Percentiles rank a stretch among this genome's conserved stretches.
Evolutionary conservation across 2,329 filamentous ascomycete genomes (phyloP).

Genomic region (Dactylonectria estremocensis): DNA sequence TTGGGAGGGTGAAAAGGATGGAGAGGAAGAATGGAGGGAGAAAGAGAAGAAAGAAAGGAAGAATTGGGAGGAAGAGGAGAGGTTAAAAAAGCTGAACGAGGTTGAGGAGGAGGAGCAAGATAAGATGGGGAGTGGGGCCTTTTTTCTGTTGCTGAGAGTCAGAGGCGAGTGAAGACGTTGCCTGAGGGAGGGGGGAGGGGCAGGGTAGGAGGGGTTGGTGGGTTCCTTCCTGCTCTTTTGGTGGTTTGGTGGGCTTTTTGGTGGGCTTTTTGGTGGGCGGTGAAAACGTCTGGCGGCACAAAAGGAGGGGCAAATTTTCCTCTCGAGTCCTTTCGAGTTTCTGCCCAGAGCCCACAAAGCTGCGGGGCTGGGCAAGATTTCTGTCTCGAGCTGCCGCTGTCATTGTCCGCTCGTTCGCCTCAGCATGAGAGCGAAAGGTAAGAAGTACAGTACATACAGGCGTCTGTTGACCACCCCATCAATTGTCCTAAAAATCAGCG

Average conservation of each 20-base stretch:
- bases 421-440: neutral
- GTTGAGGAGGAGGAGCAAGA: constrained; percentile 35
- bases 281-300: constrained; percentile 41
- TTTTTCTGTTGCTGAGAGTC: constrained; percentile 27
- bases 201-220: constrained; percentile 31
- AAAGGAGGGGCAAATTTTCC: constrained; percentile 52
- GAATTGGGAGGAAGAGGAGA: constrained; percentile 40
- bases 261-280: constrained; percentile 40
- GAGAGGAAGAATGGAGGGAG: constrained; percentile 40
- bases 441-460: neutral
- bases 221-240: constrained; percentile 18
- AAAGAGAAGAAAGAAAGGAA: constrained; percentile 25
- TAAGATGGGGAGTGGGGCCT: constrained; percentile 45
- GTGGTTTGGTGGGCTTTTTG: constrained; percentile 26
- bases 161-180: constrained; percentile 22
- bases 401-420: neutral
- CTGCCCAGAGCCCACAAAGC: neutral
- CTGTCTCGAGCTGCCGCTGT: neutral
- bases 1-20: constrained; percentile 33
- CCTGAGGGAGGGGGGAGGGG: constrained; percentile 37
- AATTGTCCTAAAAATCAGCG: neutral
- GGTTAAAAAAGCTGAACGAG: constrained; percentile 35
- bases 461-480: neutral
- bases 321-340: constrained; percentile 10
- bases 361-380: constrained; percentile 14